Evolutionary conservation across 208 protist species (phyloP).

Genomic region (Balamuthia mandrillaris): DNA sequence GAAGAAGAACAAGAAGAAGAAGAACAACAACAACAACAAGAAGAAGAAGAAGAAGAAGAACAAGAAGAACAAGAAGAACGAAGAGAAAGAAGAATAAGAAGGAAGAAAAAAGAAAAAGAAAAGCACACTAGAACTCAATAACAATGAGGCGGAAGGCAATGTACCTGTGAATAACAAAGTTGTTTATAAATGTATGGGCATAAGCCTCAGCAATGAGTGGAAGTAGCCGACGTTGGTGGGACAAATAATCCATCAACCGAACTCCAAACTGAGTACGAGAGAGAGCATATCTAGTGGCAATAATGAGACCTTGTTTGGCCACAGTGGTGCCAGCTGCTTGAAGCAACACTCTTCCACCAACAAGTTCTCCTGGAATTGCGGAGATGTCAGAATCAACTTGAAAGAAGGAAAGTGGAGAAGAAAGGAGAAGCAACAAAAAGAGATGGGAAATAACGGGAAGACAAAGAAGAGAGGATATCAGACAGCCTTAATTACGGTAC

Average conservation of each 20-base stretch:
- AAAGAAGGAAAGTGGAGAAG: too few species aligned
- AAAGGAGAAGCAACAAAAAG: too few species aligned
- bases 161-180: conserved; percentile 12
- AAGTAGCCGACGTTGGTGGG: conserved; percentile 30
- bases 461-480: neutral
- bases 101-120: conserved; percentile 33
- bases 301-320: neutral
- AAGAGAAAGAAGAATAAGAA: too few species aligned
- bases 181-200: conserved; percentile 23
- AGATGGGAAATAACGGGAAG: neutral
- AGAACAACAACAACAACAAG: too few species aligned
- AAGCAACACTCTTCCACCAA: neutral
- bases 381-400: too few species aligned
- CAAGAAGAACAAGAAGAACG: too few species aligned
- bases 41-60: too few species aligned
- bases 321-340: neutral
- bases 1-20: too few species aligned
- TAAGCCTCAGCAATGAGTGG: conserved; percentile 42
- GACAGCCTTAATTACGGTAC: neutral
- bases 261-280: conserved; percentile 20
- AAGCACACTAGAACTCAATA: conserved; percentile 41
- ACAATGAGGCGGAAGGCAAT: neutral
- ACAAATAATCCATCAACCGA: neutral
- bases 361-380: conserved; percentile 10
- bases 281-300: conserved; percentile 26